Evolutionary conservation across 805 yeast species (phyloP), one percentile per base, ranked within the genome.

Genomic region (Tetrapisispora arboricola): DNA sequence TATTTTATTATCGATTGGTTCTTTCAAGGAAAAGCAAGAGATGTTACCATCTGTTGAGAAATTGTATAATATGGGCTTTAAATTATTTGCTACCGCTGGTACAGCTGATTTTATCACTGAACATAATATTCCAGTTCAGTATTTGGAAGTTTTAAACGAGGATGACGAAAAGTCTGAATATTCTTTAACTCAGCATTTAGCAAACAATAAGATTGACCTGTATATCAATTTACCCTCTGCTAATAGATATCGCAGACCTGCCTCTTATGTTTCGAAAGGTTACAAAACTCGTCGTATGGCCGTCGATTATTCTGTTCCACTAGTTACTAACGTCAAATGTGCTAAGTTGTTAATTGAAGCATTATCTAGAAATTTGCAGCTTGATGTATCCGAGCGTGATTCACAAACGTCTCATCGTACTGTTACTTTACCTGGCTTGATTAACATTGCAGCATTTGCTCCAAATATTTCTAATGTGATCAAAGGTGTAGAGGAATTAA

Each of bases 251-350:
- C 84, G 99, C 64, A 85, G 99, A 67, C 99, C 99, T 46, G 96
- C 99, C 42, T 83, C 90, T 47, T 92, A 92, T 68, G 86, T 92
- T 73, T 85, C 96, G 22, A 87, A 84, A 70, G 99, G 99, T 63
- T 92, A 92, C 74, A 80, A 77, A 65, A 85, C 97, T 35, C 94
- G 99, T 75, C 92, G 99, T 73, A 84, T 92, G 97, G 98, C 99
- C 52, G 96, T 92, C 50, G 99, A 92, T 67, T 94, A 84, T 64
- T 88, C 96, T 39, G 87, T 92, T 60, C 99, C 99, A 39, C 73
- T 92, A 63, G 95, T 92, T 38, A 92, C 99, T 49, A 92, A 92
- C 60, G 97, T 92, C 51, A 92, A 92, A 68, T 81, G 88, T 72
- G 99, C 99, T 47, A 92, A 92, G 68, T 71, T 92, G 51, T 72